phyloP scores from a whole-genome alignment of 1,139 yeast species.

The Magnusiomyces magnusii region DNA sequence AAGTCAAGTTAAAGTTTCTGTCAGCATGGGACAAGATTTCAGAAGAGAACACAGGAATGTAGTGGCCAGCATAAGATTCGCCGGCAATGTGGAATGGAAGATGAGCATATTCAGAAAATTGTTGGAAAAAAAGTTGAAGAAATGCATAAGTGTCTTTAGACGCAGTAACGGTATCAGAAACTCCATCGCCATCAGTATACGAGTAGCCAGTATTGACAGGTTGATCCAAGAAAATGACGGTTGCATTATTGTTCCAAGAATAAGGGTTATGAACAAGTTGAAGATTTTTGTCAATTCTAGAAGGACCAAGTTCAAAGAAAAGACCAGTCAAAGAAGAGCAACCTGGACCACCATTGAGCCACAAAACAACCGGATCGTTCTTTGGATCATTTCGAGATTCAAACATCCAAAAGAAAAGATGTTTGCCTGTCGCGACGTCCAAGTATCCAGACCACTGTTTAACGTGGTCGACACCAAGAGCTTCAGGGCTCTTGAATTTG shows the following conservation, averaged over 20 bases:
- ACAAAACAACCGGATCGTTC: constrained; percentile 75
- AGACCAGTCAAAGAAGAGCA: constrained; percentile 88
- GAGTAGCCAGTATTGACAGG: constrained; percentile 94
- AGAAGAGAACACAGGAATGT: constrained; percentile 69
- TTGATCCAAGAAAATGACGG: constrained; percentile 88
- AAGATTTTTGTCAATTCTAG: constrained; percentile 57
- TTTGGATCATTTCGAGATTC: constrained; percentile 86
- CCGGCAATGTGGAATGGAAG: constrained; percentile 73
- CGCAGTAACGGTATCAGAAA: constrained; percentile 59
- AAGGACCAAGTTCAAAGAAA: constrained; percentile 85
- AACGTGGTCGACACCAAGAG: constrained; percentile 60
- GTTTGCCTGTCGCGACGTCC: constrained; percentile 79
- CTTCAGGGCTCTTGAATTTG: constrained; percentile 46
- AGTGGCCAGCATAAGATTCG: constrained; percentile 85
- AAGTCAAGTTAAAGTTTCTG: constrained; percentile 57
- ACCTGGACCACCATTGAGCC: constrained; percentile 93
- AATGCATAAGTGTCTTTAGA: constrained; percentile 75
- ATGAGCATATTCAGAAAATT: constrained; percentile 57
- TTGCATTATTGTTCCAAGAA: constrained; percentile 86
- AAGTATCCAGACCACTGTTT: constrained; percentile 84
- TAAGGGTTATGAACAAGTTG: constrained; percentile 69
- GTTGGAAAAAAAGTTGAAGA: constrained; percentile 66
- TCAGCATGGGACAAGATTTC: constrained; percentile 60
- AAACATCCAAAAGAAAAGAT: constrained; percentile 77
- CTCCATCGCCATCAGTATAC: constrained; percentile 46